Evolutionary conservation across 2,329 filamentous ascomycete genomes (phyloP).

Genomic region (Penicillium sp.): DNA sequence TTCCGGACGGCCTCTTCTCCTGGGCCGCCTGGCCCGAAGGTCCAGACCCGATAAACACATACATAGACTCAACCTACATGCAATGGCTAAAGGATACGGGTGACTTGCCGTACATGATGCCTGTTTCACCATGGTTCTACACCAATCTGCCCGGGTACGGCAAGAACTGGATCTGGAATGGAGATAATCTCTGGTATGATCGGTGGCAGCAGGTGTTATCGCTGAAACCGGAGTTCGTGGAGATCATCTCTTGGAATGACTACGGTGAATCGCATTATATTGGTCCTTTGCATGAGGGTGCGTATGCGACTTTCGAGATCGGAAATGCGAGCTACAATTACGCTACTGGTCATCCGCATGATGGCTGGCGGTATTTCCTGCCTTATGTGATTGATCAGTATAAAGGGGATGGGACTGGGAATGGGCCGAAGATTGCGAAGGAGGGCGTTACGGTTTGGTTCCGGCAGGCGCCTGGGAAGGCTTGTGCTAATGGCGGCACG

Average conservation of each 20-base stretch:
- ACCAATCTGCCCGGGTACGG: conserved; percentile 55
- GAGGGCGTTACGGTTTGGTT: conserved; percentile 8
- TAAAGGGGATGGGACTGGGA: not conserved
- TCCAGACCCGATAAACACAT: conserved; percentile 1
- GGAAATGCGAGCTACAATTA: conserved; percentile 10
- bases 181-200: conserved; percentile 59
- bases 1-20: conserved; percentile 8
- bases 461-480: conserved; percentile 1
- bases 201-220: conserved; percentile 52
- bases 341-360: conserved; percentile 3
- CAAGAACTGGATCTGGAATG: conserved; percentile 62
- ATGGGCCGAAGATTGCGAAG: not conserved
- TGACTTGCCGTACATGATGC: conserved; percentile 48
- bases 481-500: conserved; percentile 3
- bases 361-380: conserved; percentile 8
- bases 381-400: conserved; percentile 3
- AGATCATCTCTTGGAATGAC: conserved; percentile 36
- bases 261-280: conserved; percentile 51
- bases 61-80: conserved; percentile 9
- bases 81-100: conserved; percentile 9
- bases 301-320: conserved; percentile 9
- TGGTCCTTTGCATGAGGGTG: conserved; percentile 6
- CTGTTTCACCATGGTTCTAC: conserved; percentile 56
- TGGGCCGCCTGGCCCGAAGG: conserved; percentile 12
- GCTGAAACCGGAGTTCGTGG: conserved; percentile 2